A percentile compares a stretch with the other conserved stretches of the same genome.
These are phyloP conservation scores for Xylaria sp. DNA, from an alignment of 2,329 filamentous ascomycete genomes.

Conservation along the genomic window DNA sequence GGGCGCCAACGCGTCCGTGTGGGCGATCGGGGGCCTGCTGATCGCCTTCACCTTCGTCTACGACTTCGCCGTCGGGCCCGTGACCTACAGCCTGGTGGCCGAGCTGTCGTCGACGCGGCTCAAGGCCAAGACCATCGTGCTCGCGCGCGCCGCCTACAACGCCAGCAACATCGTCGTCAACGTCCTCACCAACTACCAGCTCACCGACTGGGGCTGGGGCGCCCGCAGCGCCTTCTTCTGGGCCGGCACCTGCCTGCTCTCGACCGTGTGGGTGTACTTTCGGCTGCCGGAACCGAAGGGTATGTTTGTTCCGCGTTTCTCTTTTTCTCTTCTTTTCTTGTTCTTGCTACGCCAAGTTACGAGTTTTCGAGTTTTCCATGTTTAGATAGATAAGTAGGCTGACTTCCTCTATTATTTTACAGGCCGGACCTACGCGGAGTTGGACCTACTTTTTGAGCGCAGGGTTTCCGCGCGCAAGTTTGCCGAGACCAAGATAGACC, in stretches of 20 bases:
- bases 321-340: neutral
- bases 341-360: too few relatives aligned
- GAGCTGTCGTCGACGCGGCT: conserved; percentile 58
- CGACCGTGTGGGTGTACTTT: conserved; percentile 53
- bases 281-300: conserved; percentile 58
- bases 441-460: conserved; percentile 47
- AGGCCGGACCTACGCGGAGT: conserved; percentile 46
- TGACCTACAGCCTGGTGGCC: conserved; percentile 55
- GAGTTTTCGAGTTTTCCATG: too few relatives aligned
- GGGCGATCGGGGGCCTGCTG: conserved; percentile 50
- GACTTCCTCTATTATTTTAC: neutral
- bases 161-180: conserved; percentile 55
- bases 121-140: conserved; percentile 57
- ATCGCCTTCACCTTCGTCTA: conserved; percentile 58
- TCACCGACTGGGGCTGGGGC: conserved; percentile 51
- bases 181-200: conserved; percentile 52
- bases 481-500: conserved; percentile 42
- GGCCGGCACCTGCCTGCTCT: conserved; percentile 51
- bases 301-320: conserved; percentile 8
- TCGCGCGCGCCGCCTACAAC: conserved; percentile 52
- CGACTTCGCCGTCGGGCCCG: conserved; percentile 57
- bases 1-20: conserved; percentile 39
- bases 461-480: conserved; percentile 45
- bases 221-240: conserved; percentile 52
- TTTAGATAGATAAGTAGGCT: neutral